Base-by-base conservation (phyloP, 257 asterid genomes). In the Solanum chiquidenum region DNA sequence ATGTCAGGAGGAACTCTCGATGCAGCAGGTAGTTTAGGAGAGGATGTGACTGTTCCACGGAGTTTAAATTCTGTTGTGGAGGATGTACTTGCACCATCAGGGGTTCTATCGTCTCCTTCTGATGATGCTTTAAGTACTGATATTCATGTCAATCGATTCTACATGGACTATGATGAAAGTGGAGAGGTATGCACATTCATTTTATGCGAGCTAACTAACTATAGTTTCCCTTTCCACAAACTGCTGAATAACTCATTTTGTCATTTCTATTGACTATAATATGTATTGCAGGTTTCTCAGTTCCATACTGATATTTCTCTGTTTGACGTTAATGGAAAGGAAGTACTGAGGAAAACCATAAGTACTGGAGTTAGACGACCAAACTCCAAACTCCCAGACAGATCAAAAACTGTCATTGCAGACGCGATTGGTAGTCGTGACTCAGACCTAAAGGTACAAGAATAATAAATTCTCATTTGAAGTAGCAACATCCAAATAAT, bases 1-100 rank as follows among this genome's bases (percentile, higher is more conserved):
- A 97, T 97, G 99, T 92, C 90, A 4, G 99, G 98, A 74, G 99
- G 98, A 91, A 97, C 98, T 90, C 92, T 97, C 42, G 95, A 95
- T 90, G 98, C 98, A 37, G 85, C 91, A 64, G 96, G 98, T 64
- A 95, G 98, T 91, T 95, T 93, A 77, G 87, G 94, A 90, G 99
- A 98, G 49, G 90, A 95, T 0, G 96, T 95, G n/a, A 94, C 94
- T 33, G 98, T 97, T 85, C 98, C 98, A 20, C 98, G 95, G 73
- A 94, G 99, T 88, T 89, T 97, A 87, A 93, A 95, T 90, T 94
- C 96, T 87, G 94, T 94, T 29, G 90, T 93, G 21, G 99, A 96
- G 27, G 99, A 95, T 35, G 94, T 93, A 25, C 88, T 94, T 37
- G 92, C 91, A 86, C 96, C 98, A 0, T 83, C 55, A 31, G 98